phyloP scores from a whole-genome alignment of 208 protist genomes.

The Strigomonas galati region DNA sequence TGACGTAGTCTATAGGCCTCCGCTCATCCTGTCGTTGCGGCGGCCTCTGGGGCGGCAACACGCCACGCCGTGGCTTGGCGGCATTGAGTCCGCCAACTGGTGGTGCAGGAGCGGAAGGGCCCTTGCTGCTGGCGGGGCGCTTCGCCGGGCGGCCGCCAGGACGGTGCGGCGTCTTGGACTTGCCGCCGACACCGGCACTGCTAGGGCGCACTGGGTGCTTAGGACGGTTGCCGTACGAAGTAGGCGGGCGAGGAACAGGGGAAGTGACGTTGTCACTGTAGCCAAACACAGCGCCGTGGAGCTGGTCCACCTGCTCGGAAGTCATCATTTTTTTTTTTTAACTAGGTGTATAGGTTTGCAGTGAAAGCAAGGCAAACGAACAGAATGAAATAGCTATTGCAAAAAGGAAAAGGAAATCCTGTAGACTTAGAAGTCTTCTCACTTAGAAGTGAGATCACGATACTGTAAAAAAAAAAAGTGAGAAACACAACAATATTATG shows the following conservation, averaged over 20 bases:
- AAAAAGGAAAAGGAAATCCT: no score
- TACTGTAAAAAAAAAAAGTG: no score
- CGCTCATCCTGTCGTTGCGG: no score
- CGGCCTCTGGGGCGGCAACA: not conserved
- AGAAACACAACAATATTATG: no score
- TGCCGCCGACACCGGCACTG: not conserved
- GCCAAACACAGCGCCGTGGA: constrained; percentile 15
- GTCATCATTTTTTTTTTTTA: constrained; percentile 7
- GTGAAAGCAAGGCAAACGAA: constrained; percentile 2
- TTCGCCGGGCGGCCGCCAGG: not conserved
- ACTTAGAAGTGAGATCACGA: no score
- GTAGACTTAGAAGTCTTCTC: no score
- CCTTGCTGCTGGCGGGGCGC: not conserved
- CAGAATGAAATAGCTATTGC: no score
- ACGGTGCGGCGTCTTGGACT: not conserved
- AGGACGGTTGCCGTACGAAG: constrained; percentile 1
- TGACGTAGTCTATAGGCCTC: not conserved
- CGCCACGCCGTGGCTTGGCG: not conserved
- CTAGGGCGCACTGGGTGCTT: not conserved
- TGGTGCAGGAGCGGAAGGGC: not conserved
- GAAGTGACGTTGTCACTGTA: constrained; percentile 9
- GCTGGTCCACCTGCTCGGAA: constrained; percentile 6
- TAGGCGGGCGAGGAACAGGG: constrained; percentile 5
- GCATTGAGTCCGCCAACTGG: constrained; percentile 1
- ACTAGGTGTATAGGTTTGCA: not conserved